A percentile compares a stretch with the other conserved stretches of the same genome.
Evolutionary conservation across 1,139 yeast genomes (phyloP).

Genomic region (Taphrina populina): DNA sequence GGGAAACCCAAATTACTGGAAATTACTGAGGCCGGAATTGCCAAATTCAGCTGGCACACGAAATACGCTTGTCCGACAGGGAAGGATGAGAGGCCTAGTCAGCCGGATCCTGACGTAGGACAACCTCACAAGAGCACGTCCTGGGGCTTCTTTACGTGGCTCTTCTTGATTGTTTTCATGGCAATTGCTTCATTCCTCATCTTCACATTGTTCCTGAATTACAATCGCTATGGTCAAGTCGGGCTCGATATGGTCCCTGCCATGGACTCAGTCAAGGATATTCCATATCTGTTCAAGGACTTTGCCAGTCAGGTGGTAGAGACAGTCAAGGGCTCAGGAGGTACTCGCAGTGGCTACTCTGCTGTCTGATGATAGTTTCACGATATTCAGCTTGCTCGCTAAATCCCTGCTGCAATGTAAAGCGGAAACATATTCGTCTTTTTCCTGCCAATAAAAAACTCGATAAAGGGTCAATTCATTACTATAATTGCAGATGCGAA

Average conservation of each 20-base stretch:
- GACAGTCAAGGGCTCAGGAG: constrained; percentile 22
- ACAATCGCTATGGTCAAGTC: constrained; percentile 25
- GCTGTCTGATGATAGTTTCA: no score
- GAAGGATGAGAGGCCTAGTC: neutral
- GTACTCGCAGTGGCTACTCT: constrained; percentile 19
- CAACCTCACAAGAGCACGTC: constrained; percentile 16
- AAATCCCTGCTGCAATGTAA: no score
- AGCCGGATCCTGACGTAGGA: constrained; percentile 15
- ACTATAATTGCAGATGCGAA: no score
- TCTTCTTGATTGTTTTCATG: constrained; percentile 26
- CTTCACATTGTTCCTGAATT: constrained; percentile 23
- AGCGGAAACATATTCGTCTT: no score
- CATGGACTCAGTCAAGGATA: constrained; percentile 27
- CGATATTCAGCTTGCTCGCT: no score
- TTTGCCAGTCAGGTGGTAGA: constrained; percentile 31
- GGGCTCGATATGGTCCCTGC: constrained; percentile 29
- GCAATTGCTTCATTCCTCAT: constrained; percentile 21
- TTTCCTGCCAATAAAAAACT: no score
- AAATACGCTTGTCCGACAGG: constrained; percentile 13
- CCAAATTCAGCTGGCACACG: constrained; percentile 15
- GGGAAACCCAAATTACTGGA: constrained; percentile 11
- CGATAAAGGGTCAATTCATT: no score
- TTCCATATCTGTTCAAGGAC: constrained; percentile 29
- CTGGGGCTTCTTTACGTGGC: constrained; percentile 32
- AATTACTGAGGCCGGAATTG: neutral